These are phyloP conservation scores for Pouteria glomerata DNA, from an alignment of 148 eudicot genomes.

Conservation along the genomic window DNA sequence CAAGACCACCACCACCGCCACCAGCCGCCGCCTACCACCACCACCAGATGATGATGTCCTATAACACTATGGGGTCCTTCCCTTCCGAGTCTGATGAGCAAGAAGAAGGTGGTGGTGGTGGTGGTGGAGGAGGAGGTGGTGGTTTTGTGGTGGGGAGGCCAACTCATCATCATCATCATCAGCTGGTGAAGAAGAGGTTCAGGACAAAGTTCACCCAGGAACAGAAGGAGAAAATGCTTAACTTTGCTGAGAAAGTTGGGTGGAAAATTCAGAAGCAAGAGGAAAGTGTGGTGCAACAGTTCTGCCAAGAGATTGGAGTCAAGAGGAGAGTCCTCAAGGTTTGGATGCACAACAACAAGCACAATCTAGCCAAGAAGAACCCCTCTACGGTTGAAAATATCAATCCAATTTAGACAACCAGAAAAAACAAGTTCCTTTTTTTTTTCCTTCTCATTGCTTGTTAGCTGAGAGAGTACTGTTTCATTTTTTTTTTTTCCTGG, in stretches of 20 bases:
- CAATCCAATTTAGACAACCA: constrained; percentile 10
- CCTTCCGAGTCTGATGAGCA: constrained; percentile 50
- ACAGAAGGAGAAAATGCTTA: constrained; percentile 62
- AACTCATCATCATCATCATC: constrained; percentile 18
- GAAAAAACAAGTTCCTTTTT: not conserved
- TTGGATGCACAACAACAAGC: constrained; percentile 81
- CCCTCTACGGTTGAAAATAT: not conserved
- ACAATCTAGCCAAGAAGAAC: constrained; percentile 53
- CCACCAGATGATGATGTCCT: constrained; percentile 37
- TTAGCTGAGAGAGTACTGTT: not conserved
- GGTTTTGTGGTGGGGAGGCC: constrained; percentile 4
- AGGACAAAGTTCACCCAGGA: constrained; percentile 58
- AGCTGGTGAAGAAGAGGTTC: constrained; percentile 50
- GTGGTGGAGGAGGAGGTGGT: constrained; percentile 12
- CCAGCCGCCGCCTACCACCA: constrained; percentile 21
- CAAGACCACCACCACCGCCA: constrained; percentile 24
- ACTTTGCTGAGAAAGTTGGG: constrained; percentile 65
- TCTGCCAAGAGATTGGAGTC: constrained; percentile 67
- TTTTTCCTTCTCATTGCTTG: not conserved
- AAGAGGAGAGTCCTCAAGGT: constrained; percentile 64
- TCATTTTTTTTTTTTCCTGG: not conserved
- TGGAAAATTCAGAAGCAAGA: constrained; percentile 76
- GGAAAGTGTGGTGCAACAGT: constrained; percentile 53
- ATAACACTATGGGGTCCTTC: constrained; percentile 32
- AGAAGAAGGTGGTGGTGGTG: constrained; percentile 16